Evolutionary conservation across 306 rosid species (phyloP), one percentile per base, ranked within the genome.

Genomic region (Mucuna pruriens): DNA sequence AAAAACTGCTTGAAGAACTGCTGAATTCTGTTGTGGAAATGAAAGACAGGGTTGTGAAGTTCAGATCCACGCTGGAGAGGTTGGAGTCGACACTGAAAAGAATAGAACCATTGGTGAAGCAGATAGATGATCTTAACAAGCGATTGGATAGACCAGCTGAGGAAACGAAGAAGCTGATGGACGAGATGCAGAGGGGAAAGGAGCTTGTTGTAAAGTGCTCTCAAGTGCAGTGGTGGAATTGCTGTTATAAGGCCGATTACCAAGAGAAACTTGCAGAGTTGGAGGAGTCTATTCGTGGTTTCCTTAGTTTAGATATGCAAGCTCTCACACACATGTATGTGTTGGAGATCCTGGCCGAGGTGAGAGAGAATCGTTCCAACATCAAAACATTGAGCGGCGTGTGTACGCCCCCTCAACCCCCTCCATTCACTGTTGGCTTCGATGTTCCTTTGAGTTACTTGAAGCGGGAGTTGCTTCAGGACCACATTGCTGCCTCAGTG

Each of bases 401-500:
- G 29, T 86, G 88, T 48, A 49, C 77, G 0, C 86, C 88, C 23
- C 92, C 91, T 19, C 12, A 5, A 5, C 82, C 80, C 20, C 89
- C 84, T 15, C 2, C 8, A 0, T 54, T 77, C 40, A 82, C 25
- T 2, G 89, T 88, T 55, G 94, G 94, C 10, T 80, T 91, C 80
- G 89, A 87, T 42, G 71, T 1, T 49, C 85, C 77, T 60, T 12
- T 91, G 55, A 39, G 19, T 13, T 85, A 90, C 19, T 31, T 91
- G 90, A 89, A 89, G 90, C 3, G 6, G 38, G 45, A 61, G 82
- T 84, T 88, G 65, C 74, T 89, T 1, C 44, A 25, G 17, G 78
- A 72, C 1, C 54, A 23, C 48, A 61, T 48, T 13, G 85, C 33
- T 6, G 71, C 11, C n/a, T 74, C 86, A 1, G 84, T 86, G 68